A percentile compares a stretch with the other conserved stretches of the same genome.
Evolutionary conservation across 805 yeast species (phyloP).

Genomic region (Cyberlindnera xishuangbannaensis): DNA sequence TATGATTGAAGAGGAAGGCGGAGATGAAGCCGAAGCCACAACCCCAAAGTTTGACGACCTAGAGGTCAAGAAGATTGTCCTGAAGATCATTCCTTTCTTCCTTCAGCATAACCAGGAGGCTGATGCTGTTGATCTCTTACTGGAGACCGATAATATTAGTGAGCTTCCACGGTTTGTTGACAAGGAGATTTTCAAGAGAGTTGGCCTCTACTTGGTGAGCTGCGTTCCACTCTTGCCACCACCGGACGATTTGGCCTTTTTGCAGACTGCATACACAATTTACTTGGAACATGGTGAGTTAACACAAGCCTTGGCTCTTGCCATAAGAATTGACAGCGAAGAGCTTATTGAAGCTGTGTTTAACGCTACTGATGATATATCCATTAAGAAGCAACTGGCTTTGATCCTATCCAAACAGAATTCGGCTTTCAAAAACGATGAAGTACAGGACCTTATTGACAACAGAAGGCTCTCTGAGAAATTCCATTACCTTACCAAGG

Average conservation of each 20-base stretch:
- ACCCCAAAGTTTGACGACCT: conserved; percentile 25
- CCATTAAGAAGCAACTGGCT: conserved; percentile 84
- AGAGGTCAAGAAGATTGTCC: conserved; percentile 56
- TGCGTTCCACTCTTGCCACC: conserved; percentile 97
- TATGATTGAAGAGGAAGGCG: conserved; percentile 35
- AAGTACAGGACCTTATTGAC: conserved; percentile 78
- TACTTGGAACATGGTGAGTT: conserved; percentile 73
- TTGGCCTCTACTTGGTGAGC: conserved; percentile 88
- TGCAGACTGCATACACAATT: conserved; percentile 83
- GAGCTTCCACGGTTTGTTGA: conserved; percentile 81
- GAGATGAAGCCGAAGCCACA: conserved; percentile 10
- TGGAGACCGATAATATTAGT: conserved; percentile 86
- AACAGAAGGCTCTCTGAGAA: conserved; percentile 75
- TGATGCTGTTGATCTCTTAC: conserved; percentile 90
- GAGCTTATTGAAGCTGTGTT: conserved; percentile 73
- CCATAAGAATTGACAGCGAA: conserved; percentile 83
- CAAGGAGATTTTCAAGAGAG: conserved; percentile 76
- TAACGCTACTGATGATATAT: conserved; percentile 66
- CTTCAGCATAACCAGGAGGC: conserved; percentile 96
- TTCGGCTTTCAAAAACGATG: conserved; percentile 66
- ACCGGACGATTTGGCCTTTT: conserved; percentile 82
- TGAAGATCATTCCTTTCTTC: conserved; percentile 82
- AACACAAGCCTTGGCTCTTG: conserved; percentile 86
- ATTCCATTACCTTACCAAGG: conserved; percentile 75
- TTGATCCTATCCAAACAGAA: conserved; percentile 84